A percentile compares a stretch with the other conserved stretches of the same genome.
These are phyloP conservation scores for Trametes sp. DNA, from an alignment of 1,284 basidiomycete genomes.

Conservation along the genomic window DNA sequence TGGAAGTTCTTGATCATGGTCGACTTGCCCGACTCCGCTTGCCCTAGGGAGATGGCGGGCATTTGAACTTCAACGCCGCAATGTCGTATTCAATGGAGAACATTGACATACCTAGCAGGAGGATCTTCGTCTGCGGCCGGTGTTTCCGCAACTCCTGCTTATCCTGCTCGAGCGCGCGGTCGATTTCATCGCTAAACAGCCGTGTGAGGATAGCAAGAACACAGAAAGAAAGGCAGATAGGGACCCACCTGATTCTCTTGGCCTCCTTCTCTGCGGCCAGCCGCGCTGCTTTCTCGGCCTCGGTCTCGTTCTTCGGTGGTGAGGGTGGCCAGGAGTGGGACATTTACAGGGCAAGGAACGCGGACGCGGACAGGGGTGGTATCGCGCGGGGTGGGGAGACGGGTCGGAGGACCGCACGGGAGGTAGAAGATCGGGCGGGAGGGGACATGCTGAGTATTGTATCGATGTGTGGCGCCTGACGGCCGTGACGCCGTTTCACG, in stretches of 20 bases:
- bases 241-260: conserved; percentile 30
- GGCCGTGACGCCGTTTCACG: conserved; percentile 18
- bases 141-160: conserved; percentile 48
- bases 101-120: conserved; percentile 57
- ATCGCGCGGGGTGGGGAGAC: not conserved
- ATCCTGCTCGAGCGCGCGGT: conserved; percentile 56
- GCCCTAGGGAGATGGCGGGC: conserved; percentile 48
- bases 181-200: conserved; percentile 58
- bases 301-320: conserved; percentile 28
- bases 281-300: conserved; percentile 38
- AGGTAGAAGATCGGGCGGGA: not conserved
- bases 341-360: conserved; percentile 4
- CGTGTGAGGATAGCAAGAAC: conserved; percentile 36
- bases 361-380: not conserved
- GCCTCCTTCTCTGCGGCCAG: conserved; percentile 55
- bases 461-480: conserved; percentile 27
- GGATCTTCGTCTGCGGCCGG: conserved; percentile 51
- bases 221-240: not conserved
- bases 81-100: not conserved
- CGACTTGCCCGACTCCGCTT: conserved; percentile 73
- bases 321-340: conserved; percentile 29
- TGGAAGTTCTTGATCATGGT: conserved; percentile 73
- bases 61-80: no score
- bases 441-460: conserved; percentile 12
- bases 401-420: conserved; percentile 6